phyloP scores from a whole-genome alignment of 2,329 filamentous ascomycete genomes.

The Trichoderma semiorbis region DNA sequence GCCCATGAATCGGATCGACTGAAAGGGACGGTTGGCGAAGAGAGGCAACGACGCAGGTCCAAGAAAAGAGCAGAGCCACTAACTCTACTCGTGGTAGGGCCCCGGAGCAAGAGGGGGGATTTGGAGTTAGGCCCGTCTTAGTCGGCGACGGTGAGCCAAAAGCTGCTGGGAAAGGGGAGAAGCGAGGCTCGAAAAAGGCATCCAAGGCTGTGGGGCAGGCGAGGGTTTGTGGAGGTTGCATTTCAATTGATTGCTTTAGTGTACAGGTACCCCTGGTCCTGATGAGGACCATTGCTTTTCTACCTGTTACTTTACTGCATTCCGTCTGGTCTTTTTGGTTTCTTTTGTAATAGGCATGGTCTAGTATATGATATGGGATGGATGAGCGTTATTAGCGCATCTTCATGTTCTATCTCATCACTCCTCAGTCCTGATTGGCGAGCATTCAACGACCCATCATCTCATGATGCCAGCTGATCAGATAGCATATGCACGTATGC shows the following conservation, averaged over 20 bases:
- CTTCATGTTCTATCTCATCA: neutral
- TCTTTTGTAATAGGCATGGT: neutral
- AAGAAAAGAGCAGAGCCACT: neutral
- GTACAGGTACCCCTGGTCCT: too few species aligned
- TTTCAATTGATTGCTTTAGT: neutral
- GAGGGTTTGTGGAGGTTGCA: neutral
- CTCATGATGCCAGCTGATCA: neutral
- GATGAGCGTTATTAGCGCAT: neutral
- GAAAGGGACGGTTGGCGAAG: slow-evolving; percentile 7
- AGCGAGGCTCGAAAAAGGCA: neutral
- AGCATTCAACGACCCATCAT: neutral
- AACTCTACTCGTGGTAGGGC: slow-evolving; percentile 2
- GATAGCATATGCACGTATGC: neutral
- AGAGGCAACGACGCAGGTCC: neutral
- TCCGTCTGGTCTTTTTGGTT: neutral
- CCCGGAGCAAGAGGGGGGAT: slow-evolving; percentile 5
- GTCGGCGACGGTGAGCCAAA: neutral
- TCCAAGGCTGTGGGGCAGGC: slow-evolving; percentile 12
- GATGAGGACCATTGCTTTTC: neutral
- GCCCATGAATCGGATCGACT: slow-evolving; percentile 18
- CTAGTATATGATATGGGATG: neutral
- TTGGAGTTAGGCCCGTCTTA: slow-evolving; percentile 1
- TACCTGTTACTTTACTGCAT: neutral
- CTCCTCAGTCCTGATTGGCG: neutral
- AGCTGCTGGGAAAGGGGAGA: slow-evolving; percentile 14